A percentile compares a stretch with the other conserved stretches of the same genome.
Evolutionary conservation across 169 alveolate species (phyloP).

Genomic region (Cryptosporidium andersoni): DNA sequence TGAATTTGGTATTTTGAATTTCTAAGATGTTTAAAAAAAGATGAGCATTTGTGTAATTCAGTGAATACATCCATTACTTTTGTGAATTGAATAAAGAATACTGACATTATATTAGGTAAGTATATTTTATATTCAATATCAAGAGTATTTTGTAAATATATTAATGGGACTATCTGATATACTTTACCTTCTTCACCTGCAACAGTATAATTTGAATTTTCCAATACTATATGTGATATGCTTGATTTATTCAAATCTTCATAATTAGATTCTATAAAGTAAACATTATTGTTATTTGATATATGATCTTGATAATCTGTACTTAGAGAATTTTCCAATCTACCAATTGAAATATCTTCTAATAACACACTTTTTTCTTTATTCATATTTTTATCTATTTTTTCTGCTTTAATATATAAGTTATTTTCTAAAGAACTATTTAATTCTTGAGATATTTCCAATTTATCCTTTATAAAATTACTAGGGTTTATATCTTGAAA

Average conservation of each 20-base stretch:
- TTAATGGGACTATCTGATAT: conserved; percentile 39
- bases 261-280: not conserved
- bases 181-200: not conserved
- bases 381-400: no score
- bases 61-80: conserved; percentile 53
- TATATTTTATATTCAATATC: conserved; percentile 27
- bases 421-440: no score
- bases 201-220: not conserved
- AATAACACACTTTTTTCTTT: no score
- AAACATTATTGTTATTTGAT: not conserved
- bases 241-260: not conserved
- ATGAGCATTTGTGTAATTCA: conserved; percentile 5
- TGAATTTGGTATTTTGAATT: conserved; percentile 7
- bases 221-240: not conserved
- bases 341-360: not conserved
- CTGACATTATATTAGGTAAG: conserved; percentile 9
- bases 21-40: conserved; percentile 5
- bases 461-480: no score
- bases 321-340: not conserved
- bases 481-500: no score
- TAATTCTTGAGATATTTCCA: no score
- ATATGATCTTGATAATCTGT: not conserved
- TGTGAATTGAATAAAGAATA: conserved; percentile 17
- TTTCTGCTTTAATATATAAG: no score
- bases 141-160: conserved; percentile 13